phyloP scores from a whole-genome alignment of 2,329 filamentous ascomycete species.

The Fusarium sp. region DNA sequence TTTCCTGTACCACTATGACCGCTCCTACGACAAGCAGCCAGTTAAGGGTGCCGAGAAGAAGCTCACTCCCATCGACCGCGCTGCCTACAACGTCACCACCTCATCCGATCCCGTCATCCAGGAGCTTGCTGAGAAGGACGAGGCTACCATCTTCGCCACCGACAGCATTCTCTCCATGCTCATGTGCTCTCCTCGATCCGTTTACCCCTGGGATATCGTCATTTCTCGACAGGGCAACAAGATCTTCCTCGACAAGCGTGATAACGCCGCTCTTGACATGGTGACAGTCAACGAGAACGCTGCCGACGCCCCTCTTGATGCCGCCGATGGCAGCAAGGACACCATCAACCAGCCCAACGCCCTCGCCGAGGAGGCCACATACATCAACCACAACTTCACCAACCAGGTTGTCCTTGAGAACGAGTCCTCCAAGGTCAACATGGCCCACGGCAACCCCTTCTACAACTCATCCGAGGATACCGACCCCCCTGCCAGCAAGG shows the following conservation, averaged over 20 bases:
- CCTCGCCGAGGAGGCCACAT: slow-evolving; percentile 95
- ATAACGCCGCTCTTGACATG: slow-evolving; percentile 93
- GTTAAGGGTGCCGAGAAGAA: slow-evolving; percentile 90
- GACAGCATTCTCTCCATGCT: slow-evolving; percentile 98
- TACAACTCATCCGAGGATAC: slow-evolving; percentile 94
- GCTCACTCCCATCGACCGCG: slow-evolving; percentile 88
- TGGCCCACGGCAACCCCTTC: slow-evolving; percentile 94
- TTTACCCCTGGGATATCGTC: slow-evolving; percentile 98
- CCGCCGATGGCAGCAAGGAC: slow-evolving; percentile 92
- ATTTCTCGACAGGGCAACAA: slow-evolving; percentile 94
- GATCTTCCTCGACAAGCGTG: slow-evolving; percentile 98
- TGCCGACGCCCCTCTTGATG: slow-evolving; percentile 90
- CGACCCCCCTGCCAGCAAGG: slow-evolving; percentile 93
- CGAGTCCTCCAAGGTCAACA: slow-evolving; percentile 80
- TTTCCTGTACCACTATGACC: slow-evolving; percentile 99
- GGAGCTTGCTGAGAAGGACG: slow-evolving; percentile 93
- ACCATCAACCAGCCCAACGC: slow-evolving; percentile 92
- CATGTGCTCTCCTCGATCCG: slow-evolving; percentile 96
- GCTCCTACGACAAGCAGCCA: slow-evolving; percentile 90
- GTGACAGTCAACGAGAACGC: slow-evolving; percentile 99
- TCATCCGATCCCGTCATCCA: slow-evolving; percentile 97
- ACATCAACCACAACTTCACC: slow-evolving; percentile 99
- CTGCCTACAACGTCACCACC: slow-evolving; percentile 97
- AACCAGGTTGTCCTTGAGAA: slow-evolving; percentile 93
- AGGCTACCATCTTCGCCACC: slow-evolving; percentile 96